Evolutionary conservation across 2,329 filamentous ascomycete species (phyloP), one percentile per base, ranked within the genome.

Genomic region (Lachnellula occidentalis): DNA sequence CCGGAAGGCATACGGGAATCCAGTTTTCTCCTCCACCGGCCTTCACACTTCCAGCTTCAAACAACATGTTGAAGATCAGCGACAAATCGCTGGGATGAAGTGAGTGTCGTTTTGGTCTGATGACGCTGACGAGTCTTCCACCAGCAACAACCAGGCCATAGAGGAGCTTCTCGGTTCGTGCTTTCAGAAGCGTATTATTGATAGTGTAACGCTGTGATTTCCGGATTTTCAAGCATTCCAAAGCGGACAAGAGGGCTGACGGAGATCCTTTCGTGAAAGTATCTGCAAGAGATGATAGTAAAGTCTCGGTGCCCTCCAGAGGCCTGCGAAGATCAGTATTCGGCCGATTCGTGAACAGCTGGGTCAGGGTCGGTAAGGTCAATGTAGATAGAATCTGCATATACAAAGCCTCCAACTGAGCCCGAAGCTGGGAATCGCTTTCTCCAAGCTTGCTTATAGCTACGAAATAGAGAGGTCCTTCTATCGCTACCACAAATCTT

Each of bases 41-140:
- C 69, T 94, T 92, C 68, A 99, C 87, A 43, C 90, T 88, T 48
- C 90, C 90, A 2, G 92, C 94, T 73, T 95, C 92, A 66, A 99
- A 99, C 2, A 99, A 83, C 95, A 99, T 99, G 68, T 97, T 97
- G 78, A 99, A 99, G 57, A 99, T 92, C 45, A 99, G 81, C 67
- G 96, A 92, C 22, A 99, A 78, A 69, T 99, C 94, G 59, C 92
- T 92, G 0, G 95, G 94, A 64, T 99, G 95, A 2, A 99, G 78
- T 0, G 92, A 96, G 71, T 99, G 94, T 55, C 94, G 90, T 63
- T 95, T 92, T 5, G 95, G 95, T 37, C 94, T 81, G 15, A 97
- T 88, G 37, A 99, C 95, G 68, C 92, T 96, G 61, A 99, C 94
- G 5, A 99, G 85, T 65, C 88, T 87, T 5, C 92, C 92, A 12